These are phyloP conservation scores for Bolboschoenus planiculmis DNA, from an alignment of 176 grass and related monocot genomes.

Conservation along the genomic window DNA sequence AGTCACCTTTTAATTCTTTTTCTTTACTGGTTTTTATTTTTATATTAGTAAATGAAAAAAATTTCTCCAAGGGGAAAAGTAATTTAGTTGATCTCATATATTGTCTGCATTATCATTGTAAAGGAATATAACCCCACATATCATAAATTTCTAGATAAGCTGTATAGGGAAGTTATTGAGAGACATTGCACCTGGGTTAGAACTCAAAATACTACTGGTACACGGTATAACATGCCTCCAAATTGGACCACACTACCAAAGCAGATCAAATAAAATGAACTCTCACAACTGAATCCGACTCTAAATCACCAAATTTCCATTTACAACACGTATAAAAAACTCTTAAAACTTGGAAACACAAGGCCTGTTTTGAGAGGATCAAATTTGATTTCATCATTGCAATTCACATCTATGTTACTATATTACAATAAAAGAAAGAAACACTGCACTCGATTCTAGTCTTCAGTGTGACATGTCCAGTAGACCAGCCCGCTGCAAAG, in stretches of 20 bases:
- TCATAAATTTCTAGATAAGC: background rate
- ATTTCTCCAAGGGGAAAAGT: no score
- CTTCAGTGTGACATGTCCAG: slow-evolving; percentile 72
- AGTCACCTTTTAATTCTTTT: no score
- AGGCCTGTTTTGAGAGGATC: background rate
- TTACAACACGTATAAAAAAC: background rate
- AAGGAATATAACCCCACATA: background rate
- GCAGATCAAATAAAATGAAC: background rate
- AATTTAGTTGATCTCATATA: no score
- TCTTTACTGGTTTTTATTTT: no score
- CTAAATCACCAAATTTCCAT: background rate
- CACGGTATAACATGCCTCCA: background rate
- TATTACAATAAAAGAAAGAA: background rate
- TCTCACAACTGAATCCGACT: background rate
- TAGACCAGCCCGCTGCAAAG: slow-evolving; percentile 68
- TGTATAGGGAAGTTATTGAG: background rate
- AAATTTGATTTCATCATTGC: slow-evolving; percentile 7
- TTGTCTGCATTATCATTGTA: no score
- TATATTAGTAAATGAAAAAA: no score
- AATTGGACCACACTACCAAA: background rate
- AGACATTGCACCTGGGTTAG: no score
- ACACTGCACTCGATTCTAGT: slow-evolving; percentile 24
- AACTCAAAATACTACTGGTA: background rate
- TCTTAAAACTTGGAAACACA: background rate
- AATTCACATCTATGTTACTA: background rate